These are phyloP conservation scores for Glebionis coronaria DNA, from an alignment of 129 eudicot species.

Conservation along the genomic window DNA sequence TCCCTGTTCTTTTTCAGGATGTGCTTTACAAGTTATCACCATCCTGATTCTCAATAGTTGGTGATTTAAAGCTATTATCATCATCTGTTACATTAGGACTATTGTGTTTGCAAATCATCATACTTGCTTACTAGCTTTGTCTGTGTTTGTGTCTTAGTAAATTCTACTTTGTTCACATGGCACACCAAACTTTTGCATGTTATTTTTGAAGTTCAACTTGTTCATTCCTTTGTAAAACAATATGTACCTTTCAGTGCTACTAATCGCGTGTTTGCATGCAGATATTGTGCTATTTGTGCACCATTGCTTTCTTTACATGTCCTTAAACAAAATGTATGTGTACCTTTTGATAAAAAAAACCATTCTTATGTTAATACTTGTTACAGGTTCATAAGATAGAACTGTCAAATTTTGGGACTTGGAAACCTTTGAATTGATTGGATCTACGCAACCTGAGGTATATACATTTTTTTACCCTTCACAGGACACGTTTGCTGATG, in stretches of 20 bases:
- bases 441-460: constrained; percentile 91
- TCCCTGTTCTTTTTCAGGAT: no score
- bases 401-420: constrained; percentile 95
- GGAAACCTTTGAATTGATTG: constrained; percentile 96
- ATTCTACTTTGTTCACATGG: background rate
- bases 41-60: no score
- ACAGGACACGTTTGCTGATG: no score
- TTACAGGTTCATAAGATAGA: constrained; percentile 89
- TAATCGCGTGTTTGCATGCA: background rate
- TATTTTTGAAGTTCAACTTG: background rate
- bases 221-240: background rate
- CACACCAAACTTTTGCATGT: background rate
- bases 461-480: background rate
- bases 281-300: background rate
- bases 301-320: constrained; percentile 7
- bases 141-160: background rate
- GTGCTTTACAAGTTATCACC: no score
- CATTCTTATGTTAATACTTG: constrained; percentile 2
- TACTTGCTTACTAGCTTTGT: background rate
- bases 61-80: no score
- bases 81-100: no score
- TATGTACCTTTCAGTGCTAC: no score
- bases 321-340: background rate
- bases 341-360: background rate
- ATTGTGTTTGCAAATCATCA: no score